These are phyloP conservation scores for Entomortierella beljakovae DNA, from an alignment of 192 early-diverging fungal genomes.

Conservation along the genomic window DNA sequence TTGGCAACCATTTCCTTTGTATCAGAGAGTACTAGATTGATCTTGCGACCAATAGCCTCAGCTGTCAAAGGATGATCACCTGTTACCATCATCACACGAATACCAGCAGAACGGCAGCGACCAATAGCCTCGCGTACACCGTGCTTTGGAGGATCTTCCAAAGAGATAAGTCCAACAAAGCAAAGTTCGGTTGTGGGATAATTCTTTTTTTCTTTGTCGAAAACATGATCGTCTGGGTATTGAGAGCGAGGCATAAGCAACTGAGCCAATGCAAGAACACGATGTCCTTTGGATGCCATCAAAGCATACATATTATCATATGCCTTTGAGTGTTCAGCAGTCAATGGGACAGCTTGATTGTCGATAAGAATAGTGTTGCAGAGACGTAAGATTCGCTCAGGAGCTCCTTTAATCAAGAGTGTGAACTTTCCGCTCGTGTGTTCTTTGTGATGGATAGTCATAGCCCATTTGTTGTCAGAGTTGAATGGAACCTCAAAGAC, in stretches of 20 bases:
- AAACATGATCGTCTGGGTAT: constrained; percentile 79
- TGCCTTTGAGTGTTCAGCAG: constrained; percentile 66
- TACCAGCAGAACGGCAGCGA: constrained; percentile 89
- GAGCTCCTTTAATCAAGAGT: constrained; percentile 93
- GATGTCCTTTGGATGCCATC: constrained; percentile 95
- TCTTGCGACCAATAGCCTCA: constrained; percentile 95
- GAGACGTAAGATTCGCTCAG: constrained; percentile 87
- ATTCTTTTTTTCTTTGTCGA: constrained; percentile 81
- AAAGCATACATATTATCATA: constrained; percentile 84
- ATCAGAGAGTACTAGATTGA: constrained; percentile 93
- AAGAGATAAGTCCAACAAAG: constrained; percentile 86
- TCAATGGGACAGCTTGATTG: constrained; percentile 68
- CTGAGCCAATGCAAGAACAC: constrained; percentile 94
- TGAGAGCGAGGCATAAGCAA: constrained; percentile 70
- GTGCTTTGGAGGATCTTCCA: constrained; percentile 98
- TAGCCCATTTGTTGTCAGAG: constrained; percentile 94
- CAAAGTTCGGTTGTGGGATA: constrained; percentile 73
- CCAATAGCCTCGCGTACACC: constrained; percentile 97
- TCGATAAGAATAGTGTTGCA: constrained; percentile 80
- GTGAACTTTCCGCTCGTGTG: constrained; percentile 80
- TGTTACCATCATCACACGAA: constrained; percentile 98
- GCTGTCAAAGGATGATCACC: constrained; percentile 96
- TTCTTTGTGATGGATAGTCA: constrained; percentile 86
- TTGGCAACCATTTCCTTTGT: constrained; percentile 83
- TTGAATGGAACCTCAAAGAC: constrained; percentile 97